phyloP scores from a whole-genome alignment of 345 rosid genomes.

The Zanthoxylum bungeanum region DNA sequence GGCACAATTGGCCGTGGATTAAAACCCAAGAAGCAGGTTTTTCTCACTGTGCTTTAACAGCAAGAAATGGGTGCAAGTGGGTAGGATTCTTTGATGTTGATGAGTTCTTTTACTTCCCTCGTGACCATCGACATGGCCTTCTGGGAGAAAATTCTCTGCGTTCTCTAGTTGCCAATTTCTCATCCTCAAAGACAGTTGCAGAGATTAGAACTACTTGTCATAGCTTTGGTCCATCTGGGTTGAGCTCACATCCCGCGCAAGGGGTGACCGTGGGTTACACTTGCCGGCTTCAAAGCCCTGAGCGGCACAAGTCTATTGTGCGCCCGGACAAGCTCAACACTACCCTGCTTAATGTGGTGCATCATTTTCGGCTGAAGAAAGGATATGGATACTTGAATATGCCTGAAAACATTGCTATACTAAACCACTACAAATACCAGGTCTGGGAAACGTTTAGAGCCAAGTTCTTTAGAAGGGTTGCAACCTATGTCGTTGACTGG shows the following conservation, averaged over 20 bases:
- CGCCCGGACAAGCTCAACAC: slow-evolving; percentile 53
- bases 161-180: slow-evolving; percentile 62
- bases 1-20: slow-evolving; percentile 95
- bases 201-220: slow-evolving; percentile 89
- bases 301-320: slow-evolving; percentile 87
- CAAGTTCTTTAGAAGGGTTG: slow-evolving; percentile 88
- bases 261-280: slow-evolving; percentile 91
- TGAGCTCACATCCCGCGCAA: slow-evolving; percentile 58
- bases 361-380: slow-evolving; percentile 64
- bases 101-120: slow-evolving; percentile 84
- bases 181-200: slow-evolving; percentile 48
- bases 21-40: slow-evolving; percentile 98
- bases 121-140: slow-evolving; percentile 31
- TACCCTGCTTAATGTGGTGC: slow-evolving; percentile 84
- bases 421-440: slow-evolving; percentile 97
- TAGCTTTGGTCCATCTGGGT: slow-evolving; percentile 91
- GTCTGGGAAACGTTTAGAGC: slow-evolving; percentile 87
- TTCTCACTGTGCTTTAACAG: slow-evolving; percentile 83
- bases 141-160: slow-evolving; percentile 55
- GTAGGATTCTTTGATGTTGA: slow-evolving; percentile 95
- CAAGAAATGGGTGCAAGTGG: slow-evolving; percentile 82
- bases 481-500: slow-evolving; percentile 96
- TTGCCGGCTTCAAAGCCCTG: slow-evolving; percentile 79
- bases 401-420: slow-evolving; percentile 56
- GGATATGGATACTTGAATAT: slow-evolving; percentile 62